A percentile compares a stretch with the other conserved stretches of the same genome.
Conservation (phyloP, 2,329 filamentous ascomycete species). For the Hypoxylon sp. region DNA sequence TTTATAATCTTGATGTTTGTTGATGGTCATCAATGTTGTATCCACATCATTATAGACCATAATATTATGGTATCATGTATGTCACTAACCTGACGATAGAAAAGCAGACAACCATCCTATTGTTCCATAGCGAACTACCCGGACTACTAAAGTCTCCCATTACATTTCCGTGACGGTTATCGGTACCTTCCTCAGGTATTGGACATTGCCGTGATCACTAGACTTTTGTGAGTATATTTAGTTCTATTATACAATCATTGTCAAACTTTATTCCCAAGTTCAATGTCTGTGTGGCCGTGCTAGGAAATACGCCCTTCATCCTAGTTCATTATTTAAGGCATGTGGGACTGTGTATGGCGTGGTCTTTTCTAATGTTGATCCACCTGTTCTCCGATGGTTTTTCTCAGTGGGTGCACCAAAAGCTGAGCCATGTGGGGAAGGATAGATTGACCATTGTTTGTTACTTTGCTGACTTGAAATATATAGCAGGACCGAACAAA, state of each 20-base stretch:
- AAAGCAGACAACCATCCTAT: constrained; percentile 31
- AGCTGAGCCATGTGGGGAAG: constrained; percentile 48
- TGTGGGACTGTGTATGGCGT: constrained; percentile 37
- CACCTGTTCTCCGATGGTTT: constrained; percentile 39
- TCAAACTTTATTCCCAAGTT: constrained; percentile 24
- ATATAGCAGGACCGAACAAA: constrained; percentile 36
- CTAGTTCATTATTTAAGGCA: constrained; percentile 37
- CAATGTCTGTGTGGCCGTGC: constrained; percentile 25
- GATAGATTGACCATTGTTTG: constrained; percentile 49
- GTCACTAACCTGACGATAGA: constrained; percentile 39
- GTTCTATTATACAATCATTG: constrained; percentile 23
- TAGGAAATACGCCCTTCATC: constrained; percentile 34
- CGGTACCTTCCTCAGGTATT: background rate
- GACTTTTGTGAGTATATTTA: constrained; percentile 29
- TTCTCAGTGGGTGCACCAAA: constrained; percentile 49
- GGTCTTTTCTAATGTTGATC: constrained; percentile 39
- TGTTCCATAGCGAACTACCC: constrained; percentile 15
- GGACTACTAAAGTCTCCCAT: constrained; percentile 13
- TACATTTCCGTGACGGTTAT: background rate
- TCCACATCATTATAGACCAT: constrained; percentile 33
- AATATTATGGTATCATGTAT: constrained; percentile 10
- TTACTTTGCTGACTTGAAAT: constrained; percentile 34
- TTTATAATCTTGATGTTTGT: constrained; percentile 51
- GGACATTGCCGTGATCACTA: background rate
- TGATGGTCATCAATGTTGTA: constrained; percentile 41